phyloP scores from a whole-genome alignment of 1,284 basidiomycete genomes.

The Trametes sp. region DNA sequence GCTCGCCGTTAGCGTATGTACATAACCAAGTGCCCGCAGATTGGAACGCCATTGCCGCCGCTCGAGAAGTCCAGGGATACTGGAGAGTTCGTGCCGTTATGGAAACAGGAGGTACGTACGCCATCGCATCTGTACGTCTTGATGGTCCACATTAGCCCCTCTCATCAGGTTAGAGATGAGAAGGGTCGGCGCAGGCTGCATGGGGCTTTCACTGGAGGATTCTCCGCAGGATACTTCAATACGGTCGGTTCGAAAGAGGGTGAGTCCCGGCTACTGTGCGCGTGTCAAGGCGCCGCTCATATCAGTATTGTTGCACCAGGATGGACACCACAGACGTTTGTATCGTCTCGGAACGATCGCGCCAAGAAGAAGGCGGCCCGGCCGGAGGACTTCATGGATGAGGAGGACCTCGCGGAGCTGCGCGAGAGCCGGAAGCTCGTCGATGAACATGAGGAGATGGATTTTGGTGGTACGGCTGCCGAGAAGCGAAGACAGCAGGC shows the following conservation, averaged over 20 bases:
- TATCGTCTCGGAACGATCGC: conserved; percentile 82
- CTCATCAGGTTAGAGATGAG: conserved; percentile 85
- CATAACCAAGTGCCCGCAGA: conserved; percentile 51
- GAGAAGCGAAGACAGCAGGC: conserved; percentile 47
- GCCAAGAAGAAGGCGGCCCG: conserved; percentile 66
- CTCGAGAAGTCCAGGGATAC: conserved; percentile 89
- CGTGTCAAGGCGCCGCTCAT: neutral
- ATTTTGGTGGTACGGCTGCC: conserved; percentile 65
- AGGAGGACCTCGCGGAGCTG: conserved; percentile 91
- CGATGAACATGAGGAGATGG: conserved; percentile 81
- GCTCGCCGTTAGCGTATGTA: too few species aligned
- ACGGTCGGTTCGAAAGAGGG: conserved; percentile 96
- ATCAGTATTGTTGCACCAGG: conserved; percentile 56
- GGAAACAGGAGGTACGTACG: conserved; percentile 91
- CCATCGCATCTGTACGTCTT: conserved; percentile 9
- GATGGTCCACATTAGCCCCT: neutral
- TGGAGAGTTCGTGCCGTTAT: conserved; percentile 94
- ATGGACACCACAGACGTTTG: conserved; percentile 93
- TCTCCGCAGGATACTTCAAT: conserved; percentile 98
- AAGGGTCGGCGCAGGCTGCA: conserved; percentile 92
- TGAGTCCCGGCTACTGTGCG: conserved; percentile 39
- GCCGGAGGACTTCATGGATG: conserved; percentile 98
- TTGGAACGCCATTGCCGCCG: conserved; percentile 91
- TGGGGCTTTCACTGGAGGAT: conserved; percentile 98
- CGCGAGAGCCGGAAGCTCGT: conserved; percentile 77